Conservation (phyloP, 148 eudicot species). For the Cornus controversa region DNA sequence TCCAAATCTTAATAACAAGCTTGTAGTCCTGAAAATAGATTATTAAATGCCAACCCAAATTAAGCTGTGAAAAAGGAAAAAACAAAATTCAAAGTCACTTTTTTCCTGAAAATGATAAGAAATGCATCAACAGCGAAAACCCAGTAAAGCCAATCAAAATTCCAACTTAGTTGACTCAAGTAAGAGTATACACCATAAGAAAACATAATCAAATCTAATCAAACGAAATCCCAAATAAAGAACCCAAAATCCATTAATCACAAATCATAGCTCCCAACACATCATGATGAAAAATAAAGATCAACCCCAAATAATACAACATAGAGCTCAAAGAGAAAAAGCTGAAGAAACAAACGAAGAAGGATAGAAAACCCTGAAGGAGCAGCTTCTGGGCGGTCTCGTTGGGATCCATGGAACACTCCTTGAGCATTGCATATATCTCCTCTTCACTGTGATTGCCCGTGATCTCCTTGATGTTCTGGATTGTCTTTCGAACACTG, state of each 20-base stretch:
- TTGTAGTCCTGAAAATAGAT: not conserved
- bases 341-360: not conserved
- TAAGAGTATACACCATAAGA: not conserved
- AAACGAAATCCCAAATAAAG: not conserved
- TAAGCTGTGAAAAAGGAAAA: not conserved
- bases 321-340: not conserved
- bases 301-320: not conserved
- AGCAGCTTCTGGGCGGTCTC: conserved; percentile 63
- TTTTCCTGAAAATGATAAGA: not conserved
- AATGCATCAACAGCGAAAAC: conserved; percentile 2
- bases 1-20: not conserved
- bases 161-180: not conserved
- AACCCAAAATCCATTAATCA: not conserved
- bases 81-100: not conserved
- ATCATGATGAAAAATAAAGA: not conserved
- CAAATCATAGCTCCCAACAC: conserved; percentile 11
- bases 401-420: conserved; percentile 79
- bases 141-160: not conserved
- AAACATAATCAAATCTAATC: not conserved
- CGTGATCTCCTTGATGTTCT: conserved; percentile 60
- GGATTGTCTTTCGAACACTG: conserved; percentile 47
- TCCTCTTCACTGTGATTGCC: conserved; percentile 57
- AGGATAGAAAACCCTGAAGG: conserved; percentile 23
- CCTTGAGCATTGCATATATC: conserved; percentile 66
- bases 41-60: not conserved